Conservation (phyloP, 371 early-diverging fungal species). For the Mortierella sp. region DNA sequence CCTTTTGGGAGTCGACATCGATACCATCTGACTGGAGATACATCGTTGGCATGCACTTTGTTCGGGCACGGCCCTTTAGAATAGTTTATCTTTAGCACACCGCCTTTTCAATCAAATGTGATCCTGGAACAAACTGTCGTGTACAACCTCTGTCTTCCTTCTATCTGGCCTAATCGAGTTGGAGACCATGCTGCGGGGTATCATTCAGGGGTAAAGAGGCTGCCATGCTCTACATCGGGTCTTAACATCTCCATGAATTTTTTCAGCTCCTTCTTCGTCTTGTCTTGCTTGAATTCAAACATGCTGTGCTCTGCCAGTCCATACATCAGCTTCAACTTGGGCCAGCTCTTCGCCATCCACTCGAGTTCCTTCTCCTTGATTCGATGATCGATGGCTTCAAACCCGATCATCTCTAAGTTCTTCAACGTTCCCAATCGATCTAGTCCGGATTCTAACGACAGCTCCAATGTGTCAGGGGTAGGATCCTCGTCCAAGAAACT, state of each 20-base stretch:
- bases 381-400: not conserved
- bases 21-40: no score
- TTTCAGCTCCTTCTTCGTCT: not conserved
- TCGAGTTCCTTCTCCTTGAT: not conserved
- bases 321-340: not conserved
- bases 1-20: no score
- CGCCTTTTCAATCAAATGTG: no score
- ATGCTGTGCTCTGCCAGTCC: not conserved
- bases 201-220: no score
- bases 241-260: not conserved
- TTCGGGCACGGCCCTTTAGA: no score
- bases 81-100: no score
- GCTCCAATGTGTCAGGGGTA: not conserved
- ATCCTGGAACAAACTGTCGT: no score
- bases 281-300: not conserved
- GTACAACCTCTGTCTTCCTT: no score
- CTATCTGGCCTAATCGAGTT: no score
- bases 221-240: not conserved
- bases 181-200: no score
- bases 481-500: not conserved
- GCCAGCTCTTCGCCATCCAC: conserved; percentile 7
- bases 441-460: conserved; percentile 7
- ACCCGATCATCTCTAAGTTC: conserved; percentile 8
- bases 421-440: not conserved
- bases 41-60: no score